phyloP scores from a whole-genome alignment of 2,329 filamentous ascomycete species.

The Arthrobotrys conoides region DNA sequence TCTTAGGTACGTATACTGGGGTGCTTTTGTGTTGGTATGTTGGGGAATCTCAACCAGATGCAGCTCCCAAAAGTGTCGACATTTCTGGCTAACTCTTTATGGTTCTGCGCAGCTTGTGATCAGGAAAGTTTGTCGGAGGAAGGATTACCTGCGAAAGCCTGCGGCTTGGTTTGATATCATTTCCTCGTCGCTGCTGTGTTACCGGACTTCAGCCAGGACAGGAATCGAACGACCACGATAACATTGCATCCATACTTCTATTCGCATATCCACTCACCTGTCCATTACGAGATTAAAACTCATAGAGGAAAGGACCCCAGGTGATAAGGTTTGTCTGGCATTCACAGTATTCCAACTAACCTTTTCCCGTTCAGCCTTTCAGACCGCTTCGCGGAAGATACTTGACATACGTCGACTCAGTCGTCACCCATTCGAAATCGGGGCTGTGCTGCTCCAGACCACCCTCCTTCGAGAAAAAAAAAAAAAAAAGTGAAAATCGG shows the following conservation, averaged over 20 bases:
- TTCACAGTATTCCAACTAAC: neutral
- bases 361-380: neutral
- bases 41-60: constrained; percentile 17
- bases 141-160: constrained; percentile 5
- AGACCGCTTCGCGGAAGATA: constrained; percentile 14
- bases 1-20: neutral
- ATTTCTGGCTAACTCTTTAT: constrained; percentile 1
- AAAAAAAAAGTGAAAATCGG: neutral
- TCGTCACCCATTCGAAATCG: constrained; percentile 25
- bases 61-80: constrained; percentile 3
- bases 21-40: constrained; percentile 53
- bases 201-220: constrained; percentile 21
- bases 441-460: constrained; percentile 52
- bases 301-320: constrained; percentile 13
- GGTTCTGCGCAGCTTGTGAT: constrained; percentile 5
- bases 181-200: constrained; percentile 8
- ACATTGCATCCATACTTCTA: constrained; percentile 9
- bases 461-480: neutral
- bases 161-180: constrained; percentile 1
- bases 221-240: constrained; percentile 1
- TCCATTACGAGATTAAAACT: constrained; percentile 39
- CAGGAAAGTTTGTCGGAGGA: neutral
- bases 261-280: constrained; percentile 2
- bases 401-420: neutral
- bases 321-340: constrained; percentile 46